Evolutionary conservation across 768 basidiomycete genomes (phyloP).

Genomic region (Nidularia sp.): DNA sequence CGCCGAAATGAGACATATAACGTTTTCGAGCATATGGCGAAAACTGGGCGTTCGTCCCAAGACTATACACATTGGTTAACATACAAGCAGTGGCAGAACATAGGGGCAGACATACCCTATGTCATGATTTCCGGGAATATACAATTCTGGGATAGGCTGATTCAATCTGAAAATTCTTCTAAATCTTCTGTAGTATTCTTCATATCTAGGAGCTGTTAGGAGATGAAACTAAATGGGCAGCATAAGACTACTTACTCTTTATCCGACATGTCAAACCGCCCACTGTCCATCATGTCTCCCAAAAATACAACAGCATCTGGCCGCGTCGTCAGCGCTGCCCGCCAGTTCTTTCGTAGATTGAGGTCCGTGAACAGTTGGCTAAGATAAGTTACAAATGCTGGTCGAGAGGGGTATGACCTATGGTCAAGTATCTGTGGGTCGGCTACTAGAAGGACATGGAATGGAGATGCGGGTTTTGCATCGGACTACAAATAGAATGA

Average conservation of each 20-base stretch:
- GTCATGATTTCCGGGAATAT: slow-evolving; percentile 91
- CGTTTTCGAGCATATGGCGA: slow-evolving; percentile 45
- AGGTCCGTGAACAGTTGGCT: slow-evolving; percentile 71
- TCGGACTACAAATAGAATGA: slow-evolving; percentile 1
- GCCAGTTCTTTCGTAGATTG: slow-evolving; percentile 85
- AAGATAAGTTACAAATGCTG: slow-evolving; percentile 49
- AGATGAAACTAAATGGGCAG: not conserved
- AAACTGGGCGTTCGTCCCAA: slow-evolving; percentile 41
- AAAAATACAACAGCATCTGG: slow-evolving; percentile 80
- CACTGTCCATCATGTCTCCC: slow-evolving; percentile 92
- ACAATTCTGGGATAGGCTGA: slow-evolving; percentile 50
- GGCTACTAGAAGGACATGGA: slow-evolving; percentile 75
- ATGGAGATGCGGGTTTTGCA: slow-evolving; percentile 7
- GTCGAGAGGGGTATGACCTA: slow-evolving; percentile 65
- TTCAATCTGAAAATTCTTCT: slow-evolving; percentile 59
- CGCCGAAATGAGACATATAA: slow-evolving; percentile 75
- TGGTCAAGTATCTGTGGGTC: slow-evolving; percentile 86
- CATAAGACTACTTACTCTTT: slow-evolving; percentile 52
- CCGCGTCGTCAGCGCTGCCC: slow-evolving; percentile 47
- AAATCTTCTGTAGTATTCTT: slow-evolving; percentile 64
- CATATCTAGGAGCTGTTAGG: slow-evolving; percentile 57
- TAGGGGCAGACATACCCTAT: slow-evolving; percentile 50
- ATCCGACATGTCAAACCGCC: slow-evolving; percentile 58
- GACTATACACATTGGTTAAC: slow-evolving; percentile 25
- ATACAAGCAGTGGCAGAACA: slow-evolving; percentile 9